Evolutionary conservation across 179 eudicot species (phyloP).

Genomic region (Amaranthus tricolor): DNA sequence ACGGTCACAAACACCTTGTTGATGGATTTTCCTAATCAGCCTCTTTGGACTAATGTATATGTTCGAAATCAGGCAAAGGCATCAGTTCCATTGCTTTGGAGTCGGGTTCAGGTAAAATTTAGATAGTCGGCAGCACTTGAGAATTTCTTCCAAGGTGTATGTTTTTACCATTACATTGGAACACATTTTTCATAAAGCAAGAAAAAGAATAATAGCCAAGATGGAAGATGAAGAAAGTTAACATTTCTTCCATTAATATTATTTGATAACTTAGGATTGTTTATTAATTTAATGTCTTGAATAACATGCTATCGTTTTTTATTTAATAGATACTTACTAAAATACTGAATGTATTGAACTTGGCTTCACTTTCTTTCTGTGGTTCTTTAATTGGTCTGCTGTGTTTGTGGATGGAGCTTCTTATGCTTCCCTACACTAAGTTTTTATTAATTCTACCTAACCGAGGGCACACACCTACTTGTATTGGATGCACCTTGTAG

Average conservation of each 20-base stretch:
- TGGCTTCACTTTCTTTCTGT: background rate
- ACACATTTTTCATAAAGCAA: too few species aligned
- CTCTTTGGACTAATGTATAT: slow-evolving; percentile 91
- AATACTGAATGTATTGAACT: background rate
- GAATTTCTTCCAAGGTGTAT: background rate
- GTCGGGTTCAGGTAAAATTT: slow-evolving; percentile 77
- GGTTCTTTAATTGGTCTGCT: background rate
- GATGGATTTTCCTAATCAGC: slow-evolving; percentile 87
- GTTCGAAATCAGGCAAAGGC: slow-evolving; percentile 75
- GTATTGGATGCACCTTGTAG: background rate
- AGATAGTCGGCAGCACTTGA: background rate
- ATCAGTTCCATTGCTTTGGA: slow-evolving; percentile 91
- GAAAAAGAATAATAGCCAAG: background rate
- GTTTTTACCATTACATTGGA: background rate
- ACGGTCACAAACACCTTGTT: slow-evolving; percentile 81
- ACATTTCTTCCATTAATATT: too few species aligned
- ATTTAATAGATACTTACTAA: too few species aligned
- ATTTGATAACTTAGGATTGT: too few species aligned
- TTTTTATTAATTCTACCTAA: background rate
- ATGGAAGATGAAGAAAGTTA: background rate
- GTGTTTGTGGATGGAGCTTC: slow-evolving; percentile 10
- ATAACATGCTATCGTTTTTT: too few species aligned
- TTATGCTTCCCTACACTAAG: background rate
- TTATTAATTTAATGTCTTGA: too few species aligned
- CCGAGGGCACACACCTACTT: background rate